Evolutionary conservation across 1,284 basidiomycete genomes (phyloP), one percentile per base, ranked within the genome.

Genomic region (Cryptococcus neoformans): DNA sequence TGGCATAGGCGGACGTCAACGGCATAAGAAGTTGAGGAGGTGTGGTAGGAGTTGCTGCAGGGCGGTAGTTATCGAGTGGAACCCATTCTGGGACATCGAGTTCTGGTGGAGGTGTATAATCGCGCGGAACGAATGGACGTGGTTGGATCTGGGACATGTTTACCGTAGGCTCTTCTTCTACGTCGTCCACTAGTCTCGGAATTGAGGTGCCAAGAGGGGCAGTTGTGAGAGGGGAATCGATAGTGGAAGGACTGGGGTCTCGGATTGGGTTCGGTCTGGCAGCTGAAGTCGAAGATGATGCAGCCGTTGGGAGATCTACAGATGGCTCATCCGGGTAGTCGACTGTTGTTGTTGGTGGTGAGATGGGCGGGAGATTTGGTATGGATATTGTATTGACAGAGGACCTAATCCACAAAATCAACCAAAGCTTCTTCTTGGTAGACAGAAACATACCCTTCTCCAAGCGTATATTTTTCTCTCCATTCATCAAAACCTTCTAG

Each of bases 321-420:
- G 56, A 42, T 10, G 62, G 51, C 49, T 74, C 73, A 51, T 73
- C 69, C 2, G 73, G 72, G 51, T 72, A 73, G 42, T 67, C 63
- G 10, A 67, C 68, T 1, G 63, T 54, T 6, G 60, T 62, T 1
- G 56, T 44, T 9, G 72, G 71, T 10, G 74, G 67, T 4, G 72
- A 70, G 3, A 64, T 44, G 1, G 65, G 62, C 1, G 74, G 71
- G 11, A 73, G 36, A 3, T 50, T 10, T 1, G 74, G 72, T n/a
- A 76, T 42, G 2, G 7, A 28, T 12, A 76, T 53, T 0, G 51
- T 47, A 0, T 55, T 50, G 34, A 73, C 69, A 21, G 66, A 49
- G 2, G 68, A 65, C 16, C 67, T 69, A 38, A 6, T 46, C 14
- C 14, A 45, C 14, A 35, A 12, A 16, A 34, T 56, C 28, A 58